These are phyloP conservation scores for Lentinula aciculospora DNA, from an alignment of 768 basidiomycete genomes.

Conservation along the genomic window DNA sequence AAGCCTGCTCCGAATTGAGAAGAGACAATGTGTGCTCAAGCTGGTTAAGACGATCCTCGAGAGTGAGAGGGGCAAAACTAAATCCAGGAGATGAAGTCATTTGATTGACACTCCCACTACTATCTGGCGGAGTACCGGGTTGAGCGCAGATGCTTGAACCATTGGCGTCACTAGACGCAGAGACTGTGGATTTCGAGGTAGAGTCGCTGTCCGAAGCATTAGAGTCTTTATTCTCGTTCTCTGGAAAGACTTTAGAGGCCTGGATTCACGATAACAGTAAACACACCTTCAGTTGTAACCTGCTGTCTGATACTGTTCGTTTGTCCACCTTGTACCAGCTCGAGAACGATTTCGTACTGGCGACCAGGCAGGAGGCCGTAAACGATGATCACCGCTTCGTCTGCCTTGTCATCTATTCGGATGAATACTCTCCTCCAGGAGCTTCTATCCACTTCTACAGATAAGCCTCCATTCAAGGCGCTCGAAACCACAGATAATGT, in stretches of 20 bases:
- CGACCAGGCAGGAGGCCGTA: constrained; percentile 85
- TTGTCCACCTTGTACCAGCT: constrained; percentile 59
- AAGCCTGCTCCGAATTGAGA: constrained; percentile 61
- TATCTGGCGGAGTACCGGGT: constrained; percentile 23
- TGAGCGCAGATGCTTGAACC: constrained; percentile 31
- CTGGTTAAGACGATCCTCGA: constrained; percentile 62
- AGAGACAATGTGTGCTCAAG: constrained; percentile 63
- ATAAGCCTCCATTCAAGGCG: constrained; percentile 66
- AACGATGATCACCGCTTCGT: constrained; percentile 88
- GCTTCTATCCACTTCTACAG: constrained; percentile 74
- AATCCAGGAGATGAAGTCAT: constrained; percentile 6
- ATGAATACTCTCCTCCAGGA: constrained; percentile 78
- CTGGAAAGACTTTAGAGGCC: background rate
- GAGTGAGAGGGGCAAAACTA: constrained; percentile 34
- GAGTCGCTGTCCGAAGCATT: background rate
- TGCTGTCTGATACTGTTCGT: constrained; percentile 45
- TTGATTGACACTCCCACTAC: constrained; percentile 17
- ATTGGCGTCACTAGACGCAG: background rate
- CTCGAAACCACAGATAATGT: constrained; percentile 50
- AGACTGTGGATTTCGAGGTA: background rate
- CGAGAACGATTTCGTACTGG: constrained; percentile 87
- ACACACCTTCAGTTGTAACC: constrained; percentile 62
- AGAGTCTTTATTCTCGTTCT: constrained; percentile 18
- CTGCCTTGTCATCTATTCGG: constrained; percentile 71
- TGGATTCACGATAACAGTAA: background rate